Evolutionary conservation across 2,329 filamentous ascomycete species (phyloP).

Genomic region (Ascochyta clinopodiicola): DNA sequence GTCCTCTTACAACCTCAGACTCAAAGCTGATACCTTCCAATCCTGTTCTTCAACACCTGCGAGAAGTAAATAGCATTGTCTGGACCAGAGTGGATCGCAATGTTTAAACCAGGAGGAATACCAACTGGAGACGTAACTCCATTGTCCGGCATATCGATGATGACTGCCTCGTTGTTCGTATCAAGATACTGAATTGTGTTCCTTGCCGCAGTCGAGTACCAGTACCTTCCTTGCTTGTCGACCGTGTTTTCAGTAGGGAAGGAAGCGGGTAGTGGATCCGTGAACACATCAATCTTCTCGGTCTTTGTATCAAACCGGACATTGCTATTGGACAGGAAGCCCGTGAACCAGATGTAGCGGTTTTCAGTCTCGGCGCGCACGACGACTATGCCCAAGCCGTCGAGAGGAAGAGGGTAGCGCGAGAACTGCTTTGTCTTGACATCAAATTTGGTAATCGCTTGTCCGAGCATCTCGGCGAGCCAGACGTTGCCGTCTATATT

Average conservation of each 20-base stretch:
- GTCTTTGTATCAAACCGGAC: conserved; percentile 19
- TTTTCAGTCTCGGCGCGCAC: conserved; percentile 17
- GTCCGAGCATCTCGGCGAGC: conserved; percentile 18
- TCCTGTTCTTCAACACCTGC: conserved; percentile 18
- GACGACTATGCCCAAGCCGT: conserved; percentile 13
- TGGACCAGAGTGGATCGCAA: conserved; percentile 18
- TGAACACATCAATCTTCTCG: conserved; percentile 19
- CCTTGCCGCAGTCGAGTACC: conserved; percentile 19
- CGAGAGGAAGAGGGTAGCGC: conserved; percentile 13
- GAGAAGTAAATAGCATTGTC: conserved; percentile 22
- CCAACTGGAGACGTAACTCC: conserved; percentile 15
- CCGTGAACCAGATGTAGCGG: conserved; percentile 20
- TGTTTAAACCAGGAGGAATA: conserved; percentile 17
- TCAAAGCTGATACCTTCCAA: conserved; percentile 17
- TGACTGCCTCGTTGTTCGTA: conserved; percentile 14
- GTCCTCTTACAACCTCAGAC: background rate
- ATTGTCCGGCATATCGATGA: conserved; percentile 20
- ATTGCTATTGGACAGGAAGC: conserved; percentile 20
- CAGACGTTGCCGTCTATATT: conserved; percentile 19
- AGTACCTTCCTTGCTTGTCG: conserved; percentile 13
- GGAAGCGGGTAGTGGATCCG: conserved; percentile 8
- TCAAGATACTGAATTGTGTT: conserved; percentile 22
- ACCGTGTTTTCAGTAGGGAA: conserved; percentile 21
- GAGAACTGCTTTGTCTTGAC: conserved; percentile 14
- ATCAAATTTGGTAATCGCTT: conserved; percentile 20